A percentile compares a stretch with the other conserved stretches of the same genome.
phyloP scores from a whole-genome alignment of 495 filamentous ascomycete genomes.

The Aspergillus sclerotioniger region DNA sequence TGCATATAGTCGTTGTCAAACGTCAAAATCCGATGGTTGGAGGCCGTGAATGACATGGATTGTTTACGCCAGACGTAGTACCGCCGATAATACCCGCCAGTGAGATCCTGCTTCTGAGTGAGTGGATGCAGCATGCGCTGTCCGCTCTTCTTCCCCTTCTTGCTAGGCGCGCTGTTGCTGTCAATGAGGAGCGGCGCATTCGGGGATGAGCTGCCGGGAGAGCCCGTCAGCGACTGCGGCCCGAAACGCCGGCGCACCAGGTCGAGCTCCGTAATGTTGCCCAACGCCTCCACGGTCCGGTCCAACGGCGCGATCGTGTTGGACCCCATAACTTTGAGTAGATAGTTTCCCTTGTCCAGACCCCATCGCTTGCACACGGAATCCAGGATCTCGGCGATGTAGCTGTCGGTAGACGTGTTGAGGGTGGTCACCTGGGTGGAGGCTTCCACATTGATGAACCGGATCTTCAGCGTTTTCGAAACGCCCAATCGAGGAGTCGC shows the following conservation, averaged over 20 bases:
- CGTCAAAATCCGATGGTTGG: slow-evolving; percentile 77
- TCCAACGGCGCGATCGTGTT: slow-evolving; percentile 83
- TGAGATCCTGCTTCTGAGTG: slow-evolving; percentile 73
- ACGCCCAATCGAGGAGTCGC: slow-evolving; percentile 69
- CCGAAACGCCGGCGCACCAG: slow-evolving; percentile 84
- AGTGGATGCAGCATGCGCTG: slow-evolving; percentile 68
- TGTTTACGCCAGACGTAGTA: slow-evolving; percentile 93
- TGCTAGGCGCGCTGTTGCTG: slow-evolving; percentile 41
- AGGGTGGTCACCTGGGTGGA: slow-evolving; percentile 63
- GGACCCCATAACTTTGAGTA: slow-evolving; percentile 82
- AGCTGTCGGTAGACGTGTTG: slow-evolving; percentile 88
- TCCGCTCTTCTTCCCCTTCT: slow-evolving; percentile 67
- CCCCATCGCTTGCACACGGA: slow-evolving; percentile 85
- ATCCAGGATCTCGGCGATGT: slow-evolving; percentile 89
- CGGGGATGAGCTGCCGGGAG: slow-evolving; percentile 76
- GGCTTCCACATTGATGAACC: slow-evolving; percentile 71
- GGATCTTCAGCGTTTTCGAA: slow-evolving; percentile 82
- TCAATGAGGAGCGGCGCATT: slow-evolving; percentile 70
- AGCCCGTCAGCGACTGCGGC: slow-evolving; percentile 67
- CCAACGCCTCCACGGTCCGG: slow-evolving; percentile 85
- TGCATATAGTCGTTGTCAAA: slow-evolving; percentile 97
- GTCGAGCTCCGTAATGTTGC: slow-evolving; percentile 79
- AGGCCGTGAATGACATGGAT: slow-evolving; percentile 85
- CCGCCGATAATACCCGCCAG: slow-evolving; percentile 71
- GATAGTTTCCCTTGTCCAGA: slow-evolving; percentile 83